Base-by-base conservation (phyloP, 345 rosid species). In the Populus pruinosa region DNA sequence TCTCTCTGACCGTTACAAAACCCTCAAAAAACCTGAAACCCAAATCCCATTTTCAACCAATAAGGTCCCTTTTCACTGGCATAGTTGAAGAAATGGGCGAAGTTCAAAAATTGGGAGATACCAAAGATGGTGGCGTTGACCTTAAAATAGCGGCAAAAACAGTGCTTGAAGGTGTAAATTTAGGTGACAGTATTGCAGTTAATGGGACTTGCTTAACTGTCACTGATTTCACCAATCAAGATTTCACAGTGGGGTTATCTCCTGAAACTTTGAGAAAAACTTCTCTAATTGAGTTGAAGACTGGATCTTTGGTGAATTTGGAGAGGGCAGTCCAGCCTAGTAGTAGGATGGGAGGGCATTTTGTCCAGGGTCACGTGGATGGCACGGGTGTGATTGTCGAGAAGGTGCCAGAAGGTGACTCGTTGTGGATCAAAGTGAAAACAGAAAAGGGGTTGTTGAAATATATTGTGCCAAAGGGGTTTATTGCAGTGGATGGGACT, bases 351-450 rank as follows among this genome's bases (percentile, higher is more conserved):
- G 98, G 98, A 1, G 97, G 97, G 21, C 97, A 94, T 82, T 91
- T 93, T 76, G 97, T 91, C 82, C 97, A 91, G 86, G 98, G 98
- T 8, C 97, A 93, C 76, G 98, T 94, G 77, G 98, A 94, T 73
- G 97, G 97, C 8, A 91, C 95, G 14, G 98, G 97, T 55, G 90
- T 80, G 90, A 94, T 94, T 1, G 90, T 87, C 49, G 80, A 80
- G 61, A 90, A 82, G 86, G 89, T 85, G 23, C 77, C 77, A 7
- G 97, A 94, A 56, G 89, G 83, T 17, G 98, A 94, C 74, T 94
- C 98, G 2, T 33, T 94, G 84, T 91, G 98, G 98, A 83, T 94
- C 59, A 93, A 90, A 83, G 94, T 94, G 69, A 93, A 86, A 83
- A 86, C 86, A 1, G 84, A 86, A 12, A 76, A 85, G 69, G 79